A percentile compares a stretch with the other conserved stretches of the same genome.
These are phyloP conservation scores for Pisolithus albus DNA, from an alignment of 768 basidiomycete species.

Conservation along the genomic window DNA sequence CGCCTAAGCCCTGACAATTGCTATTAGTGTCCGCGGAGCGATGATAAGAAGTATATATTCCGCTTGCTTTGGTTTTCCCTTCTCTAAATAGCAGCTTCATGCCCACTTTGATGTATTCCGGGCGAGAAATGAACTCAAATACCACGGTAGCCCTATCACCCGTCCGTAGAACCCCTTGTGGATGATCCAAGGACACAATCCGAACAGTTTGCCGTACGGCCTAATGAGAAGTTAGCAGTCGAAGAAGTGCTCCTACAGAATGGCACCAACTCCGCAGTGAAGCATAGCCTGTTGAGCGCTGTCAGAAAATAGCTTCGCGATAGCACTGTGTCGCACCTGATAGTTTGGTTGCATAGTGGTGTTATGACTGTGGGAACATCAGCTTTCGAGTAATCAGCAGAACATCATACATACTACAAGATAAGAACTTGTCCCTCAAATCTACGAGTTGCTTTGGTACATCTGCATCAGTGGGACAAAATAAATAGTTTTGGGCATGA, in stretches of 20 bases:
- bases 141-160: slow-evolving; percentile 92
- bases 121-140: slow-evolving; percentile 90
- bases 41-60: neutral
- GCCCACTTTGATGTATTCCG: slow-evolving; percentile 89
- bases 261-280: slow-evolving; percentile 72
- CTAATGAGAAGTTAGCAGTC: slow-evolving; percentile 29
- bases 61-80: slow-evolving; percentile 84
- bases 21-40: slow-evolving; percentile 4
- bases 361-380: slow-evolving; percentile 56
- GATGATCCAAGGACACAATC: slow-evolving; percentile 86
- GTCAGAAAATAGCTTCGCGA: neutral
- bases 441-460: slow-evolving; percentile 54
- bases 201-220: slow-evolving; percentile 88
- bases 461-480: neutral
- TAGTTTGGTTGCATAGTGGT: slow-evolving; percentile 91
- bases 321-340: slow-evolving; percentile 47
- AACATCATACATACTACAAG: slow-evolving; percentile 58
- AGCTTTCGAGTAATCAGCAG: slow-evolving; percentile 1
- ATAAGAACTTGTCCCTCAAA: slow-evolving; percentile 95
- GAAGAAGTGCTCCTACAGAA: neutral
- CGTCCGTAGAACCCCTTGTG: slow-evolving; percentile 82
- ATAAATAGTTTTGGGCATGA: neutral
- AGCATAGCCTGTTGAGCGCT: slow-evolving; percentile 63
- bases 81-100: slow-evolving; percentile 93
- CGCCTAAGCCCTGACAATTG: slow-evolving; percentile 58